Conservation (phyloP, 345 rosid genomes). For the Linum usitatissimum region DNA sequence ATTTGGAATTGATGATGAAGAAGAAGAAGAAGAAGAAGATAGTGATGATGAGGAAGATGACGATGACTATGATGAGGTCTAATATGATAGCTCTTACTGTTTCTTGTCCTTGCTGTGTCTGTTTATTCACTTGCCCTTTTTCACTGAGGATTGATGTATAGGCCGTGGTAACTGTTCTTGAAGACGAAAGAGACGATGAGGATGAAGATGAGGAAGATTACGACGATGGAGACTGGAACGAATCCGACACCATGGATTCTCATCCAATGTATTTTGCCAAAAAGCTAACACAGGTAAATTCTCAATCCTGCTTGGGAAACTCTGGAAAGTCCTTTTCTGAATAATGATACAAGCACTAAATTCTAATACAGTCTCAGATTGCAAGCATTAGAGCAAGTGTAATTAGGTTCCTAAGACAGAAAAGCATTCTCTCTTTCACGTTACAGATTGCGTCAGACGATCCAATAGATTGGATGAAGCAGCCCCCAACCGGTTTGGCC, state of each 20-base stretch:
- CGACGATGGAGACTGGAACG: conserved; percentile 82
- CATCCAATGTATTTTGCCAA: conserved; percentile 93
- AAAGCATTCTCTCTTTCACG: conserved; percentile 7
- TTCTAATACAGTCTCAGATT: too few relatives aligned
- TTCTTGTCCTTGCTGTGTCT: background rate
- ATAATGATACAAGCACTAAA: conserved; percentile 6
- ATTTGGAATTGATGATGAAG: conserved; percentile 34
- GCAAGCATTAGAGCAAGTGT: too few relatives aligned
- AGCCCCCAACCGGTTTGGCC: conserved; percentile 74
- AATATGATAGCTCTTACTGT: background rate
- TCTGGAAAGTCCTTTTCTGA: conserved; percentile 2
- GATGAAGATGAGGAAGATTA: conserved; percentile 47
- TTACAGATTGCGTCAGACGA: conserved; percentile 64
- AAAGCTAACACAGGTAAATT: conserved; percentile 57
- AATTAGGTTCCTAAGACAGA: background rate
- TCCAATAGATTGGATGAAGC: conserved; percentile 81
- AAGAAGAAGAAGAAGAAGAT: background rate
- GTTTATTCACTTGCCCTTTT: conserved; percentile 8
- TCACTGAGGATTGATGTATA: conserved; percentile 15
- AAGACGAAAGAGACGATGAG: conserved; percentile 23
- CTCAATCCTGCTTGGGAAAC: background rate
- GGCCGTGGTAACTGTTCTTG: conserved; percentile 68
- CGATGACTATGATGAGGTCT: conserved; percentile 47
- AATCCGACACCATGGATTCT: conserved; percentile 79
- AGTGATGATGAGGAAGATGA: conserved; percentile 15